Percentiles rank a stretch among this genome's conserved stretches.
Evolutionary conservation across 148 eudicot genomes (phyloP).

Genomic region (Vaccinium macrocarpon): DNA sequence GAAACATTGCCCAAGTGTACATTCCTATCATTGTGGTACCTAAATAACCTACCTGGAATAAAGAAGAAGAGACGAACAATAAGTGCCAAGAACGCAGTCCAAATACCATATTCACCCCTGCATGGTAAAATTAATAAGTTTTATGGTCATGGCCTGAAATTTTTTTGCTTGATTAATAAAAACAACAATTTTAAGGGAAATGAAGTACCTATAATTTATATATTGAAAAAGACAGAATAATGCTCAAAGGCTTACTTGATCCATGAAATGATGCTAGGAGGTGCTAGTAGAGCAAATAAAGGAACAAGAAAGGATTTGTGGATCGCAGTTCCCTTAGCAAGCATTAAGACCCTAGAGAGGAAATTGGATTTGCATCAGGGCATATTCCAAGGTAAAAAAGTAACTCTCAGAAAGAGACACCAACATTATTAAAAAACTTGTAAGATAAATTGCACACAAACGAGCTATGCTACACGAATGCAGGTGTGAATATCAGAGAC

Average conservation of each 20-base stretch:
- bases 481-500: neutral
- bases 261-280: slow-evolving; percentile 71
- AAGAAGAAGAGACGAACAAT: slow-evolving; percentile 80
- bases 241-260: slow-evolving; percentile 54
- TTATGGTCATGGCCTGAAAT: neutral
- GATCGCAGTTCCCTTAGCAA: slow-evolving; percentile 72
- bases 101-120: slow-evolving; percentile 95
- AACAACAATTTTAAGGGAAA: neutral
- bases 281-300: slow-evolving; percentile 85
- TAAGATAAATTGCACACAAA: neutral
- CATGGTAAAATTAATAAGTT: slow-evolving; percentile 14
- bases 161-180: neutral
- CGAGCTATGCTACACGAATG: neutral
- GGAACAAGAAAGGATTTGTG: slow-evolving; percentile 85
- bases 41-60: slow-evolving; percentile 65
- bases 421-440: slow-evolving; percentile 1
- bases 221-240: neutral
- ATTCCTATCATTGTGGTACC: neutral
- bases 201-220: neutral
- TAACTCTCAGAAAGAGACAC: neutral
- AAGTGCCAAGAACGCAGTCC: slow-evolving; percentile 81
- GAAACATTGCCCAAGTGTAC: neutral
- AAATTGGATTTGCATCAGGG: neutral
- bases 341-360: slow-evolving; percentile 67
- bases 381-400: neutral